phyloP scores from a whole-genome alignment of 2,329 filamentous ascomycete genomes.

The Claviceps maximensis region DNA sequence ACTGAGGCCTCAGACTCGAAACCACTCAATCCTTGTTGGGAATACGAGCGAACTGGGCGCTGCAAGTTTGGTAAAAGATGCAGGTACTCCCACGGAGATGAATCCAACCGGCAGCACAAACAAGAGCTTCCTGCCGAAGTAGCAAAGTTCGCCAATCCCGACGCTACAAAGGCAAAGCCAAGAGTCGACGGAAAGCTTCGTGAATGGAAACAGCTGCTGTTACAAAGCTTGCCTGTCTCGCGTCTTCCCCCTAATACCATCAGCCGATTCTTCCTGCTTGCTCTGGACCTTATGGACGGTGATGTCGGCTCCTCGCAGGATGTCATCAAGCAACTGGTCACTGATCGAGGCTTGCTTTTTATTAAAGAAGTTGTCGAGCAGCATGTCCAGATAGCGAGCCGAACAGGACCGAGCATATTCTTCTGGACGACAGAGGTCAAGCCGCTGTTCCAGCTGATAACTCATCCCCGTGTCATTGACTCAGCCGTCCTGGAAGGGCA shows the following conservation, averaged over 20 bases:
- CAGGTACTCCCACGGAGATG: slow-evolving; percentile 4
- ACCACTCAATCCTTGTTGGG: neutral
- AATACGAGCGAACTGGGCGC: slow-evolving; percentile 1
- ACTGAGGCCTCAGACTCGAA: neutral
- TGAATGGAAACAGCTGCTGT: slow-evolving; percentile 10
- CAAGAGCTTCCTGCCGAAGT: neutral
- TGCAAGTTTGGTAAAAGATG: slow-evolving; percentile 9
- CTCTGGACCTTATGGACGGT: slow-evolving; percentile 11
- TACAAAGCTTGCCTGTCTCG: neutral
- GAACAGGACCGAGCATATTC: neutral
- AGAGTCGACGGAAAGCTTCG: slow-evolving; percentile 8
- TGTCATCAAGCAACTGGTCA: slow-evolving; percentile 12
- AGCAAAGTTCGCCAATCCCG: neutral
- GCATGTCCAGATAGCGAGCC: slow-evolving; percentile 8
- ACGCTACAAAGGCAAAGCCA: neutral
- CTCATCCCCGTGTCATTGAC: slow-evolving; percentile 20
- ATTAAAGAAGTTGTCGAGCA: slow-evolving; percentile 15
- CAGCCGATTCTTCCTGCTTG: slow-evolving; percentile 10
- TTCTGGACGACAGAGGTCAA: slow-evolving; percentile 16
- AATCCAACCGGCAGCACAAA: neutral
- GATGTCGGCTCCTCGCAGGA: slow-evolving; percentile 11
- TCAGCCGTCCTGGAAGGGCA: slow-evolving; percentile 26
- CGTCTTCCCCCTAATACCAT: neutral
- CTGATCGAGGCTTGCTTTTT: slow-evolving; percentile 16
- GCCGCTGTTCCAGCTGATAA: slow-evolving; percentile 23